Percentiles rank a stretch among this genome's conserved stretches.
These are phyloP conservation scores for Groenewaldozyma salmanticensis DNA, from an alignment of 805 yeast genomes.

Conservation along the genomic window DNA sequence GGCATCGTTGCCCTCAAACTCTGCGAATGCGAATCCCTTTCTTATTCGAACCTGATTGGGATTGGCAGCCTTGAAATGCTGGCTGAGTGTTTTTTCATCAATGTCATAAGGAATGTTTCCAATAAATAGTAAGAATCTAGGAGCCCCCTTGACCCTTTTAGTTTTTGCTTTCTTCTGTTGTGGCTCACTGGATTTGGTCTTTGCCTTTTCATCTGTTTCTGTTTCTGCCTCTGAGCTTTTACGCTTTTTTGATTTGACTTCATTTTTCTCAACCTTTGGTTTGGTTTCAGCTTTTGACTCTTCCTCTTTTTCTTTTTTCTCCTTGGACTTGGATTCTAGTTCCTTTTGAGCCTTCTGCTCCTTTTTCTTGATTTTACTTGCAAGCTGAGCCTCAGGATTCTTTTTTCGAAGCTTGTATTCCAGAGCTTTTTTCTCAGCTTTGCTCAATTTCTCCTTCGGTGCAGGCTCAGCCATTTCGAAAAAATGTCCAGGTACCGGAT, in stretches of 20 bases:
- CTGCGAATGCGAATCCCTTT: slow-evolving; percentile 74
- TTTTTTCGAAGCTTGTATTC: background rate
- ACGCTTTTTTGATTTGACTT: slow-evolving; percentile 7
- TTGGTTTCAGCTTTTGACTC: slow-evolving; percentile 5
- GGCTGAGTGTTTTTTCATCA: slow-evolving; percentile 48
- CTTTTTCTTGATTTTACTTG: too few species aligned
- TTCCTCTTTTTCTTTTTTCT: slow-evolving; percentile 10
- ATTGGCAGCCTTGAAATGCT: slow-evolving; percentile 57
- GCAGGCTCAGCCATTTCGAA: too few species aligned
- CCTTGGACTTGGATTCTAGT: background rate
- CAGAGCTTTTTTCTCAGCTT: slow-evolving; percentile 3
- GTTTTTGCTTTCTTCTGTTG: slow-evolving; percentile 43
- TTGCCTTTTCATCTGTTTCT: slow-evolving; percentile 28
- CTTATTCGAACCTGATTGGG: slow-evolving; percentile 77
- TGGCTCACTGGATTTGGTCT: slow-evolving; percentile 25
- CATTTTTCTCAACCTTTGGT: slow-evolving; percentile 11
- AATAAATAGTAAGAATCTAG: slow-evolving; percentile 73
- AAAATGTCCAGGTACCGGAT: too few species aligned
- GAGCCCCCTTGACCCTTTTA: slow-evolving; percentile 53
- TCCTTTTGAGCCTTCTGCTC: too few species aligned
- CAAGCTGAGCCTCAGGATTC: too few species aligned
- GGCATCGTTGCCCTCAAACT: slow-evolving; percentile 62
- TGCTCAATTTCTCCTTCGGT: slow-evolving; percentile 2
- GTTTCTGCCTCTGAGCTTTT: slow-evolving; percentile 10
- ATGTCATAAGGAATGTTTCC: slow-evolving; percentile 80